phyloP scores from a whole-genome alignment of 352 stramenopile species.

The Phytopythium oedochilum region DNA sequence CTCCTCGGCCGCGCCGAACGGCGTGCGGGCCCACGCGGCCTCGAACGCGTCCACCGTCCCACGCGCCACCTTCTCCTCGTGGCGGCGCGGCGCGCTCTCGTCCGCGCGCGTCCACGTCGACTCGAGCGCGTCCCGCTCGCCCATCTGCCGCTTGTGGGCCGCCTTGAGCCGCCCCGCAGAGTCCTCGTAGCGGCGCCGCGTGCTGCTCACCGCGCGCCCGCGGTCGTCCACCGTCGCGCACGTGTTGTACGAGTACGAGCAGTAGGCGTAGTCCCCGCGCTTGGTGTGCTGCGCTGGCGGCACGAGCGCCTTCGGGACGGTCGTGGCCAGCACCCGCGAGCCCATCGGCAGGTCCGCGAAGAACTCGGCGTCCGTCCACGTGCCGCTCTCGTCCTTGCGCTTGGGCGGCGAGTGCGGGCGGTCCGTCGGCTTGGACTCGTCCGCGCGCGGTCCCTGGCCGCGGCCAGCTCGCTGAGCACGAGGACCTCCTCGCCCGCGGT shows the following conservation, averaged over 20 bases:
- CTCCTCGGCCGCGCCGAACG: slow-evolving; percentile 52
- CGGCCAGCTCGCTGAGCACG: background rate
- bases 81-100: slow-evolving; percentile 32
- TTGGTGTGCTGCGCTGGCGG: slow-evolving; percentile 33
- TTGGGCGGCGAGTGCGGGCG: background rate
- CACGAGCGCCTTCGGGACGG: slow-evolving; percentile 22
- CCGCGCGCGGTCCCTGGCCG: background rate
- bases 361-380: slow-evolving; percentile 21
- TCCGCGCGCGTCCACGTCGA: slow-evolving; percentile 46
- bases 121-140: slow-evolving; percentile 25
- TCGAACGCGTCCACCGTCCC: slow-evolving; percentile 46
- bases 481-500: background rate
- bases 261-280: slow-evolving; percentile 36
- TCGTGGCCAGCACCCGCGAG: slow-evolving; percentile 40
- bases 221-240: slow-evolving; percentile 51
- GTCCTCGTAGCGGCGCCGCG: slow-evolving; percentile 61
- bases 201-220: slow-evolving; percentile 40
- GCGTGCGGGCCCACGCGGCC: slow-evolving; percentile 40
- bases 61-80: slow-evolving; percentile 28
- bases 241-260: slow-evolving; percentile 63
- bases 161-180: slow-evolving; percentile 56
- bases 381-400: slow-evolving; percentile 18
- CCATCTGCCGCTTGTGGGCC: slow-evolving; percentile 49
- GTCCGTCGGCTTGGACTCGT: background rate
- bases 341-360: slow-evolving; percentile 47